A percentile compares a stretch with the other conserved stretches of the same genome.
phyloP scores from a whole-genome alignment of 805 yeast species.

The Danielia reshetovae region DNA sequence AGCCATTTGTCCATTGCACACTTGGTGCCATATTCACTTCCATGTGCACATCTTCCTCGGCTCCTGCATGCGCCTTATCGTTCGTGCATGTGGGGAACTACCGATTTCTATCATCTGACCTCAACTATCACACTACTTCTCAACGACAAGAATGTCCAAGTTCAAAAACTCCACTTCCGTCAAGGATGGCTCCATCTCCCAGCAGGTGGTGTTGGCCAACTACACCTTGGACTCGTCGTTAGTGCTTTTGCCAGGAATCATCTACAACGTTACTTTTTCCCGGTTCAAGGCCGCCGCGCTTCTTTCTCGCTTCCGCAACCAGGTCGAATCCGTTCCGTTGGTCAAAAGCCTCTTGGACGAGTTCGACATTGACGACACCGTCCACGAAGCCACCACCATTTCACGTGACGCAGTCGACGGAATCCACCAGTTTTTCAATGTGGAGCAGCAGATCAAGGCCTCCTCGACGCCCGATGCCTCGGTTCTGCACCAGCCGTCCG shows the following conservation, averaged over 20 bases:
- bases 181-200: constrained; percentile 8
- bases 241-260: constrained; percentile 59
- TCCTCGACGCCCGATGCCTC: not conserved
- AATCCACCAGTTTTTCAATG: constrained; percentile 18
- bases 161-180: constrained; percentile 2
- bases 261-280: constrained; percentile 54
- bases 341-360: constrained; percentile 31
- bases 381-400: constrained; percentile 12
- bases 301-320: constrained; percentile 37
- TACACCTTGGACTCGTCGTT: constrained; percentile 40
- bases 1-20: too few relatives aligned
- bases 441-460: constrained; percentile 5
- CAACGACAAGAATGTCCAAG: constrained; percentile 2
- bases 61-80: not conserved
- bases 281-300: constrained; percentile 45
- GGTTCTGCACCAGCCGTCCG: constrained; percentile 4
- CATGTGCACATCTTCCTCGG: not conserved
- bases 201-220: constrained; percentile 32
- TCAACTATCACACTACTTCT: not conserved
- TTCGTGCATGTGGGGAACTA: not conserved
- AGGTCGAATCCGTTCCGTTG: constrained; percentile 23
- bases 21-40: too few relatives aligned
- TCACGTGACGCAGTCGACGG: constrained; percentile 32
- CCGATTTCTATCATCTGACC: not conserved
- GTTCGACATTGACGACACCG: constrained; percentile 26